Evolutionary conservation across 805 yeast species (phyloP).

Genomic region (Zygosaccharomyces rouxii): DNA sequence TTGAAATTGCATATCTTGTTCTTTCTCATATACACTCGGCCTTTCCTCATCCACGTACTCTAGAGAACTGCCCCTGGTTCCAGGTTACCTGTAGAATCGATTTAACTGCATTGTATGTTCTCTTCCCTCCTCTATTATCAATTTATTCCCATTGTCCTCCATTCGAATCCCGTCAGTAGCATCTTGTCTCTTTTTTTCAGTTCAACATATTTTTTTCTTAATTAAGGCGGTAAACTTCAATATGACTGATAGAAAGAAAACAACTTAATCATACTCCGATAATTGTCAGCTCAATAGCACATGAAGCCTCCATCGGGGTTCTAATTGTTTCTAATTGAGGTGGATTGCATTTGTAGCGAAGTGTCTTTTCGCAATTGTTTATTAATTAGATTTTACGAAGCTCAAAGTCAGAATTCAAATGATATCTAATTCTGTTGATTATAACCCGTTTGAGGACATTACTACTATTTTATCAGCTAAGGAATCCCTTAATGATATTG

Average conservation of each 20-base stretch:
- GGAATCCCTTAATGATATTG: constrained; percentile 47
- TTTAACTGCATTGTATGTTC: background rate
- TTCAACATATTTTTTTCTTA: background rate
- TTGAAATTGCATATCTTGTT: background rate
- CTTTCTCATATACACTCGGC: no score
- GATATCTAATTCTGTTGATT: constrained; percentile 37
- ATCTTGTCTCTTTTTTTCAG: background rate
- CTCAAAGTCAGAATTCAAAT: constrained; percentile 7
- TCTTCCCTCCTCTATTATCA: background rate
- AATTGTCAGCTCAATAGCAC: background rate
- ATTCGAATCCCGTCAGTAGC: background rate
- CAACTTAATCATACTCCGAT: background rate
- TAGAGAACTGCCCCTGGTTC: no score
- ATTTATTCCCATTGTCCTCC: background rate
- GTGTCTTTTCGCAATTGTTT: background rate
- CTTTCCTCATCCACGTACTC: no score
- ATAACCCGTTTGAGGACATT: constrained; percentile 54
- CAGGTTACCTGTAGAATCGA: no score
- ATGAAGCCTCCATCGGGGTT: background rate
- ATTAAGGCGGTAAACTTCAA: constrained; percentile 1
- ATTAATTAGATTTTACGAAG: background rate
- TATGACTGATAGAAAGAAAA: background rate
- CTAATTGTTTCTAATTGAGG: background rate
- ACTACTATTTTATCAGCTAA: constrained; percentile 48
- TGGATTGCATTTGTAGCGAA: background rate